Evolutionary conservation across 345 rosid species (phyloP), one percentile per base, ranked within the genome.

Genomic region (Corymbia maculata): DNA sequence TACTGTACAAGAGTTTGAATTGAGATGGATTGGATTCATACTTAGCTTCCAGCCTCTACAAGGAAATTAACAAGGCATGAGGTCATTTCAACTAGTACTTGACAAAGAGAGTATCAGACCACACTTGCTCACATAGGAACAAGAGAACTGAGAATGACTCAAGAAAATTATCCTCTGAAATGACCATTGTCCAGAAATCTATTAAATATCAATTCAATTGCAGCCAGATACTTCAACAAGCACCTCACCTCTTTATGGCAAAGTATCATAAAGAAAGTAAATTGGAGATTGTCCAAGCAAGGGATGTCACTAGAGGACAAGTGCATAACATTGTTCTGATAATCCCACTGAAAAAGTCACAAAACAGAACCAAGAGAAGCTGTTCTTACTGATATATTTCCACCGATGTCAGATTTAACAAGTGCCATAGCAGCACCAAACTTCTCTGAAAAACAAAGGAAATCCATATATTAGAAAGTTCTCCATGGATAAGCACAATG

Each of bases 351-450:
- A 21, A 75, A 52, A 36, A 64, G 21, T 85, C 51, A 44, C 32
- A 66, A 21, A 52, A 47, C 30, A 30, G 13, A 32, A 61, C 47
- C 59, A 52, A 13, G 86, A 88, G 51, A 90, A 86, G 82, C 87
- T 86, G 51, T 21, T 32, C 89, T 84, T 91, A 98, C 99, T 92
- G 97, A 87, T 68, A 97, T 93, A 91, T 97, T 97, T 51, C 99
- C 99, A 52, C 98, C 97, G 57, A 98, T 89, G 91, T 98, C 99
- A 89, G 95, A 88, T 92, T 98, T 98, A 88, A 98, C 98, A 28
- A 98, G 97, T 24, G 94, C 51, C 98, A 98, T 93, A 86, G 99
- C 97, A 51, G 98, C 93, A 90, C 99, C 99, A 92, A 98, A 98
- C 89, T 98, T 95, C 32, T 98, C 99, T 97, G 95, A 7, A 57